Conservation (phyloP, 352 stramenopile genomes). For the Phytophthora multivora region DNA sequence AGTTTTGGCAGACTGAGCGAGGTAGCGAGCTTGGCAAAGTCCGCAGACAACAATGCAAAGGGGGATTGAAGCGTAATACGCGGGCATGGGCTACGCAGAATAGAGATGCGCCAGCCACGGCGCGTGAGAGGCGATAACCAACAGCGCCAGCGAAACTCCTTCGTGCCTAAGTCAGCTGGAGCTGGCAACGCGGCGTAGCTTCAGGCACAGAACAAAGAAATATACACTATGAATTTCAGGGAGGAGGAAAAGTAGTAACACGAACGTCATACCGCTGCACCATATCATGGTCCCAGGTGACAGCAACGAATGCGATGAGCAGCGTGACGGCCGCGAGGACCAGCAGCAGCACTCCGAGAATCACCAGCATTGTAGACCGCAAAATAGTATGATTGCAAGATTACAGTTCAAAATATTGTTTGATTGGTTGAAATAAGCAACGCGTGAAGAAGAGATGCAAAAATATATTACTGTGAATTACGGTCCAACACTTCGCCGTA, state of each 20-base stretch:
- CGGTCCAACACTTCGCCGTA: too few species aligned
- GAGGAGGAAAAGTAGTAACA: background rate
- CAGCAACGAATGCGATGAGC: constrained; percentile 66
- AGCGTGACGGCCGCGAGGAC: constrained; percentile 57
- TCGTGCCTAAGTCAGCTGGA: constrained; percentile 73
- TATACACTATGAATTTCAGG: background rate
- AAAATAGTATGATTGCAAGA: too few species aligned
- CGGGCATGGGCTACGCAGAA: constrained; percentile 65
- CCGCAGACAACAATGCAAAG: constrained; percentile 69
- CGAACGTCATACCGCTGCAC: constrained; percentile 31
- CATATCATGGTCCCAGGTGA: constrained; percentile 84
- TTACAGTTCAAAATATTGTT: too few species aligned
- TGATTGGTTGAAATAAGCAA: too few species aligned
- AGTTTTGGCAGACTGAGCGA: constrained; percentile 71
- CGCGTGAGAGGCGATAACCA: constrained; percentile 68
- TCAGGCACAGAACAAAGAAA: constrained; percentile 13
- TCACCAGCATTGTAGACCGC: constrained; percentile 19
- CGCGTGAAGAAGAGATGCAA: too few species aligned
- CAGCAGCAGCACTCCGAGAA: constrained; percentile 47
- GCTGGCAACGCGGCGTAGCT: constrained; percentile 64
- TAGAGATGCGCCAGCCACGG: constrained; percentile 52
- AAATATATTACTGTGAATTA: too few species aligned
- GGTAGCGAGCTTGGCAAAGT: constrained; percentile 85
- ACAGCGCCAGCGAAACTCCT: constrained; percentile 81
- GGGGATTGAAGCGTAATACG: constrained; percentile 77